A percentile compares a stretch with the other conserved stretches of the same genome.
phyloP scores from a whole-genome alignment of 2,329 filamentous ascomycete species.

The Aspergillus sp. region DNA sequence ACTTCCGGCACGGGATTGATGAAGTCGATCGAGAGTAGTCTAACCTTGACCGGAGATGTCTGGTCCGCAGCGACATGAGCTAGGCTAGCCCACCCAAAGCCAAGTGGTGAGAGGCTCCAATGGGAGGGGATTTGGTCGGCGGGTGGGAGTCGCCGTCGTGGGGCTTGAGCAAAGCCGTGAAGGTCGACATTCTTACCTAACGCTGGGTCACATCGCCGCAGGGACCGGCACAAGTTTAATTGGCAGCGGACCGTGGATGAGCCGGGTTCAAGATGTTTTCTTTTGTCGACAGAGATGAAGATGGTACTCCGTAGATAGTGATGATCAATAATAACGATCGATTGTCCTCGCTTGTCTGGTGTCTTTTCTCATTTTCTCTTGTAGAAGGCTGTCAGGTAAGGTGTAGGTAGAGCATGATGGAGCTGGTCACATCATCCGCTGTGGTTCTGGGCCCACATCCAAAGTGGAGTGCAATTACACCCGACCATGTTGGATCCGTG shows the following conservation, averaged over 20 bases:
- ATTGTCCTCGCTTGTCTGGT: too few relatives aligned
- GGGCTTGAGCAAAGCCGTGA: background rate
- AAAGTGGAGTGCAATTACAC: background rate
- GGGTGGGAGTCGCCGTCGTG: background rate
- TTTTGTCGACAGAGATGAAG: background rate
- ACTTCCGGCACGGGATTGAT: background rate
- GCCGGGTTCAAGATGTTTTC: background rate
- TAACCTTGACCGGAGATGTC: slow-evolving; percentile 1
- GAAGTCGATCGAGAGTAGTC: background rate
- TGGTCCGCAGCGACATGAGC: background rate
- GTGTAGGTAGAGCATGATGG: background rate
- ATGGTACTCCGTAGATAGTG: too few relatives aligned
- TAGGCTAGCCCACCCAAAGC: background rate
- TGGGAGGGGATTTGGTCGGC: background rate
- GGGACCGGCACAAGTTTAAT: background rate
- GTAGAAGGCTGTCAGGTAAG: background rate
- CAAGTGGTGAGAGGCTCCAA: background rate
- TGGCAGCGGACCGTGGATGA: background rate
- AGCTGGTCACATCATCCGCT: background rate
- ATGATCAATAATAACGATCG: too few relatives aligned
- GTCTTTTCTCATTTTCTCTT: too few relatives aligned
- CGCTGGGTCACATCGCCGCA: background rate
- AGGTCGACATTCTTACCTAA: background rate
- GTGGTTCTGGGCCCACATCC: background rate
- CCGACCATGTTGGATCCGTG: too few relatives aligned